Evolutionary conservation across 2,329 filamentous ascomycete species (phyloP).

Genomic region (Thelonectria discophora): DNA sequence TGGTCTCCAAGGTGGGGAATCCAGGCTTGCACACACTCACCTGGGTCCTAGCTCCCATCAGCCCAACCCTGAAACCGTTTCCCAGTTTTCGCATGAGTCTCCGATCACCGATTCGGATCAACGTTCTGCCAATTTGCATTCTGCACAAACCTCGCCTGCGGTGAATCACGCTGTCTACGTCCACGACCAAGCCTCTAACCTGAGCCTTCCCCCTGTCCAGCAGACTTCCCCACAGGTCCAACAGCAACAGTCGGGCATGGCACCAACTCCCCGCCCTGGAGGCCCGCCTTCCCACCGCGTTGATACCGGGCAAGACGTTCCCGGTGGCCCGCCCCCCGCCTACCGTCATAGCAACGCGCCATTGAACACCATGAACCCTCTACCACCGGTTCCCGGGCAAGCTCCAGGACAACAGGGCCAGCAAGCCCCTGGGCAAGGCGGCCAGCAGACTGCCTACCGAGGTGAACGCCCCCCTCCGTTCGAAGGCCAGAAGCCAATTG

Average conservation of each 20-base stretch:
- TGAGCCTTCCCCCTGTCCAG: constrained; percentile 43
- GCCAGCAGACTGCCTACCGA: constrained; percentile 51
- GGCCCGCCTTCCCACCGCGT: constrained; percentile 56
- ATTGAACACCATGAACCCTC: constrained; percentile 53
- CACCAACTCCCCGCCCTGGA: constrained; percentile 52
- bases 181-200: constrained; percentile 47
- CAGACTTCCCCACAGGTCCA: constrained; percentile 40
- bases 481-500: constrained; percentile 52
- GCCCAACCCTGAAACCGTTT: constrained; percentile 67
- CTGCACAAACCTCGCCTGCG: constrained; percentile 55
- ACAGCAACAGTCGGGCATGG: constrained; percentile 55
- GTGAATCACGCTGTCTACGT: constrained; percentile 51
- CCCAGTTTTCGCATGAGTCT: constrained; percentile 70
- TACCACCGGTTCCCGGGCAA: constrained; percentile 52
- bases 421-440: constrained; percentile 47
- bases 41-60: constrained; percentile 45
- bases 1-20: constrained; percentile 46
- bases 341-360: constrained; percentile 62
- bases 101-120: constrained; percentile 60
- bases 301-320: constrained; percentile 60
- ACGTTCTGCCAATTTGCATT: constrained; percentile 52
- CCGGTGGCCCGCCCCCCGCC: constrained; percentile 58
- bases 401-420: constrained; percentile 40
- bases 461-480: constrained; percentile 53
- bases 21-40: constrained; percentile 49